Base-by-base conservation (phyloP, 306 rosid genomes). In the Fagus crenata region DNA sequence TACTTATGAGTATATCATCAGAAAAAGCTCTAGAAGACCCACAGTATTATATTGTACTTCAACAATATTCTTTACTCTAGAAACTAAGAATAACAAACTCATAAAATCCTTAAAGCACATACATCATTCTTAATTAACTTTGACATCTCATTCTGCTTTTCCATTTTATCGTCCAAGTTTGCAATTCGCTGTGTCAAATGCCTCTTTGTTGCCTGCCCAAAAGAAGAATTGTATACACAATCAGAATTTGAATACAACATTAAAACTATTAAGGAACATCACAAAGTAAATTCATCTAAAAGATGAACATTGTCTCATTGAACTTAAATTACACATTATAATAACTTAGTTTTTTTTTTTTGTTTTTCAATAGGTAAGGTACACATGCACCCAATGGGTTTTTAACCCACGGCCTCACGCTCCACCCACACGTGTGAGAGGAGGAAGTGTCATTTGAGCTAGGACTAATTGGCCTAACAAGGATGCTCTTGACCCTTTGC, bases 131-230 rank as follows among this genome's bases (percentile, higher is more conserved):
- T 85, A 69, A 91, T 89, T 74, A 83, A 54, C 79, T 81, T 88
- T 69, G 93, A 74, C 70, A 89, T 86, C 76, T 91, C 90, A 71
- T 86, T 91, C 85, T 91, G 99, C 85, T 89, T 91, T 81, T 72
- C 75, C 96, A 93, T 82, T 88, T 91, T 92, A 83, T 96, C 97
- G 75, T 89, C 97, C 85, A 96, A 80, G 81, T 91, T 87, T 82
- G 90, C 92, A 73, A 96, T 90, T 81, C 97, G 89, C 85, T 96
- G 97, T 0, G 96, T 96, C 85, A 96, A 90, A 85, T 96, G 99
- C 91, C 87, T 89, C 94, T 93, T 93, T 70, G 97, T 87, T 68
- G 91, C 90, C 99, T 96, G 88, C 65, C 35, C 78, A 87, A 69
- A 53, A 81, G 74, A 79, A 84, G 46, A 70, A 85, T 61, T 53